Conservation (phyloP, 108 stramenopile species). For the Parietichytrium sp. region DNA sequence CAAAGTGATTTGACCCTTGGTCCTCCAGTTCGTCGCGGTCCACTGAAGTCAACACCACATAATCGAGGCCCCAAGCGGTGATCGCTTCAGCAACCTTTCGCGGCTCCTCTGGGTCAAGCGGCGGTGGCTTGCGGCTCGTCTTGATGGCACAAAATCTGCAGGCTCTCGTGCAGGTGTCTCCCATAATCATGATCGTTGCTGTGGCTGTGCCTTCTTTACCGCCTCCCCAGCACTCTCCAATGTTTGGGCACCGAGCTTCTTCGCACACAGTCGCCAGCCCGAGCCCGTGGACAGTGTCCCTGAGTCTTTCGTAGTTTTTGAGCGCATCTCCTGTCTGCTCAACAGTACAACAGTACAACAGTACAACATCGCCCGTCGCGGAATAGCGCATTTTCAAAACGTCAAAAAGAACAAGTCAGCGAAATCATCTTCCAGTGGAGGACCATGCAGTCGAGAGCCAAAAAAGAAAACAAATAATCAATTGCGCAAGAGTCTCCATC, state of each 20-base stretch:
- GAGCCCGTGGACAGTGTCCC: slow-evolving; percentile 61
- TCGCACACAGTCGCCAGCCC: slow-evolving; percentile 92
- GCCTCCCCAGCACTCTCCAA: slow-evolving; percentile 99
- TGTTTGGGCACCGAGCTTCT: slow-evolving; percentile 97
- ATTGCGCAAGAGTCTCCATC: too few species aligned
- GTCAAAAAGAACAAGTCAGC: too few species aligned
- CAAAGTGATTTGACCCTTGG: slow-evolving; percentile 92
- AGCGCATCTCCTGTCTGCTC: slow-evolving; percentile 36
- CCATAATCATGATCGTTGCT: slow-evolving; percentile 97
- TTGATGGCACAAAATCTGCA: slow-evolving; percentile 98
- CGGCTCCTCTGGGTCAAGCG: slow-evolving; percentile 93
- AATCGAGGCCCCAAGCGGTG: slow-evolving; percentile 90
- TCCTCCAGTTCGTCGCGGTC: slow-evolving; percentile 94
- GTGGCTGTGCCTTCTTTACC: slow-evolving; percentile 75
- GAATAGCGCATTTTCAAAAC: too few species aligned
- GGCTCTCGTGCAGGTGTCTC: slow-evolving; percentile 96
- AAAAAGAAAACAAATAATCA: too few species aligned
- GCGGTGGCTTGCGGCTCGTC: slow-evolving; percentile 80
- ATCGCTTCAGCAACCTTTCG: slow-evolving; percentile 88
- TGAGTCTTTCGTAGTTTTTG: slow-evolving; percentile 50
- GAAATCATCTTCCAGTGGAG: too few species aligned
- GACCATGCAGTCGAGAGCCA: too few species aligned
- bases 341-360: too few species aligned
- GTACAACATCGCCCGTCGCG: too few species aligned
- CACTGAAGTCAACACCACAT: slow-evolving; percentile 90